A percentile compares a stretch with the other conserved stretches of the same genome.
phyloP scores from a whole-genome alignment of 2,329 filamentous ascomycete genomes.

The Nemania serpens region DNA sequence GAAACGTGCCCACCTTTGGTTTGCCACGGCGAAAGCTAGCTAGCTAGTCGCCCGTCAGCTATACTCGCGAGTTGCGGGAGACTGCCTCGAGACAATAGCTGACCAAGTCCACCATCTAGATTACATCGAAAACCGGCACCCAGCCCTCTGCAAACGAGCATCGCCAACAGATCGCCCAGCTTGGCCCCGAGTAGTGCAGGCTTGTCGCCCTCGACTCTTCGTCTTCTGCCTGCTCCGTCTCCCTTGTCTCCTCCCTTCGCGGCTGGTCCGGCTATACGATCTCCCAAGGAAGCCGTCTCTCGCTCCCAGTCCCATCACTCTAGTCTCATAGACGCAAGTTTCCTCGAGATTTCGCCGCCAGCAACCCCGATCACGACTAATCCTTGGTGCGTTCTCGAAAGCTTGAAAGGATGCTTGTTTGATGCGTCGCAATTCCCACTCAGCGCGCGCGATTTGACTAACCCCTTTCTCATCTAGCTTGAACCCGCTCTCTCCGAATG shows the following conservation, averaged over 20 bases:
- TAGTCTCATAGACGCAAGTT: slow-evolving; percentile 19
- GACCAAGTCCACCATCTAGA: slow-evolving; percentile 47
- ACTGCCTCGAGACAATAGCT: slow-evolving; percentile 32
- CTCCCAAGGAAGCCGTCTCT: slow-evolving; percentile 7
- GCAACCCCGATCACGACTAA: slow-evolving; percentile 20
- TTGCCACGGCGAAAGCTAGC: slow-evolving; percentile 5
- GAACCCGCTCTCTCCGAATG: slow-evolving; percentile 51
- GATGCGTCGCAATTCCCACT: background rate
- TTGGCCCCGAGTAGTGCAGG: slow-evolving; percentile 47
- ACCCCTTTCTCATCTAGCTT: slow-evolving; percentile 34
- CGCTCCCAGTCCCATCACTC: slow-evolving; percentile 11
- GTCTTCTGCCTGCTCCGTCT: slow-evolving; percentile 32
- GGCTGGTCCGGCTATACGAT: slow-evolving; percentile 4
- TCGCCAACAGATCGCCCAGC: slow-evolving; percentile 46
- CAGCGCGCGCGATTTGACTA: slow-evolving; percentile 3
- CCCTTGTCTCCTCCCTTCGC: slow-evolving; percentile 36
- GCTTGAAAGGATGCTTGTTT: background rate
- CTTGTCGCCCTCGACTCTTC: slow-evolving; percentile 41
- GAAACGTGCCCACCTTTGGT: slow-evolving; percentile 21
- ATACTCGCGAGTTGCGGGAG: slow-evolving; percentile 23
- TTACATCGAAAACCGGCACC: slow-evolving; percentile 53
- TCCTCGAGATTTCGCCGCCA: slow-evolving; percentile 27
- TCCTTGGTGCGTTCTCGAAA: slow-evolving; percentile 22
- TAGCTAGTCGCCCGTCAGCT: slow-evolving; percentile 23
- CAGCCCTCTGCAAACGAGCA: slow-evolving; percentile 54